Evolutionary conservation across 805 yeast genomes (phyloP).

Genomic region (Myxozyma vanderwaltii): DNA sequence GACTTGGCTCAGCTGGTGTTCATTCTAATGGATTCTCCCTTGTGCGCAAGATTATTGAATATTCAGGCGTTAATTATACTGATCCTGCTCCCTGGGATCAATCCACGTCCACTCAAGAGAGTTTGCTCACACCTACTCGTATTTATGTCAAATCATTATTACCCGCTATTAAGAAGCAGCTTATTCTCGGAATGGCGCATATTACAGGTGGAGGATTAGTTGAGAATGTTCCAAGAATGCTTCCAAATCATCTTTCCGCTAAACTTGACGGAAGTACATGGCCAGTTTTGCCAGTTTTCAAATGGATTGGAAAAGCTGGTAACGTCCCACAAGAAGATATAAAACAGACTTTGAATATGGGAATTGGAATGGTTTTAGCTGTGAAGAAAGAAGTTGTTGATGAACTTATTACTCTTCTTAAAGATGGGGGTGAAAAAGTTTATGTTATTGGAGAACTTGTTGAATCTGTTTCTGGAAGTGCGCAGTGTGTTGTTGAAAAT

Average conservation of each 20-base stretch:
- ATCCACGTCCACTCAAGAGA: slow-evolving; percentile 74
- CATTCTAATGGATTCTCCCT: slow-evolving; percentile 97
- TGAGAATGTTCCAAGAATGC: slow-evolving; percentile 93
- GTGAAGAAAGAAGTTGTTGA: slow-evolving; percentile 70
- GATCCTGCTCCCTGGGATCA: slow-evolving; percentile 85
- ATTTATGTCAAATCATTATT: slow-evolving; percentile 91
- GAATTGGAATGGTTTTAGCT: slow-evolving; percentile 93
- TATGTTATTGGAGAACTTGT: slow-evolving; percentile 65
- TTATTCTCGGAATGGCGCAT: slow-evolving; percentile 87
- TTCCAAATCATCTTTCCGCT: slow-evolving; percentile 80
- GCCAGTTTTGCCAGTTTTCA: slow-evolving; percentile 86
- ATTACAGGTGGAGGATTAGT: slow-evolving; percentile 98
- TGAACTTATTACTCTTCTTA: slow-evolving; percentile 55
- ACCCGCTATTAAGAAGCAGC: slow-evolving; percentile 65
- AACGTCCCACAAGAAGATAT: slow-evolving; percentile 84
- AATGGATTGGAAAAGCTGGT: slow-evolving; percentile 92
- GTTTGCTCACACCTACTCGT: slow-evolving; percentile 83
- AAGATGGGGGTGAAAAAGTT: slow-evolving; percentile 72
- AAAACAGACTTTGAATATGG: slow-evolving; percentile 89
- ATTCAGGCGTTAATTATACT: slow-evolving; percentile 67
- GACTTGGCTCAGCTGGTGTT: slow-evolving; percentile 86
- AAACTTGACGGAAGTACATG: slow-evolving; percentile 75
- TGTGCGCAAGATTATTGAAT: slow-evolving; percentile 87
- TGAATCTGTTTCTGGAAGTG: slow-evolving; percentile 32
- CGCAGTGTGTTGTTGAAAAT: slow-evolving; percentile 59